phyloP scores from a whole-genome alignment of 1,139 yeast genomes.

The Candida tetrigidarum region DNA sequence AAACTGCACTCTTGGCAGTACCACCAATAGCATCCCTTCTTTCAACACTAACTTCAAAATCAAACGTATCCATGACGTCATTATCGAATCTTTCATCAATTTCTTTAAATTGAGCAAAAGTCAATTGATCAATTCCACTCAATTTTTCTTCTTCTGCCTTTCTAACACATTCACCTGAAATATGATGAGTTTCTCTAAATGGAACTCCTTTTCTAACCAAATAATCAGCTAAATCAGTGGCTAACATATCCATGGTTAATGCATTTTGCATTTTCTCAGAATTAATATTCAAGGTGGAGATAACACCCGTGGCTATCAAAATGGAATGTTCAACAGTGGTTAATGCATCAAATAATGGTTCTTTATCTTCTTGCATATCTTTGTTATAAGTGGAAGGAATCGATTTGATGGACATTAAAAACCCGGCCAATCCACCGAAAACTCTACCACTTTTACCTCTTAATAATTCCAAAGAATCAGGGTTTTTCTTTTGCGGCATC shows the following conservation, averaged over 20 bases:
- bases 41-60: constrained; percentile 94
- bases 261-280: constrained; percentile 81
- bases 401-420: constrained; percentile 93
- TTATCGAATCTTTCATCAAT: constrained; percentile 81
- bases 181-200: constrained; percentile 98
- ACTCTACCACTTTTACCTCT: constrained; percentile 98
- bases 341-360: constrained; percentile 91
- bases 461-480: constrained; percentile 91
- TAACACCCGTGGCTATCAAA: constrained; percentile 93
- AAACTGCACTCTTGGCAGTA: constrained; percentile 89
- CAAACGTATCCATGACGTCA: constrained; percentile 82
- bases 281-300: constrained; percentile 79
- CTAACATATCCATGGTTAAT: constrained; percentile 98
- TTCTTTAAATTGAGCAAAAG: constrained; percentile 72
- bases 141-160: constrained; percentile 77
- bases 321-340: constrained; percentile 92
- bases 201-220: constrained; percentile 98
- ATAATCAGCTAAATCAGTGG: constrained; percentile 97
- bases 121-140: constrained; percentile 80
- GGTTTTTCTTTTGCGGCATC: constrained; percentile 99
- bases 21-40: constrained; percentile 98
- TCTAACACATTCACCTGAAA: constrained; percentile 96
- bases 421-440: constrained; percentile 93
- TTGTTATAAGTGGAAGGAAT: constrained; percentile 97
- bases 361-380: constrained; percentile 99